Base-by-base conservation (phyloP, 192 early-diverging fungal genomes). In the Obelidium mucronatum region DNA sequence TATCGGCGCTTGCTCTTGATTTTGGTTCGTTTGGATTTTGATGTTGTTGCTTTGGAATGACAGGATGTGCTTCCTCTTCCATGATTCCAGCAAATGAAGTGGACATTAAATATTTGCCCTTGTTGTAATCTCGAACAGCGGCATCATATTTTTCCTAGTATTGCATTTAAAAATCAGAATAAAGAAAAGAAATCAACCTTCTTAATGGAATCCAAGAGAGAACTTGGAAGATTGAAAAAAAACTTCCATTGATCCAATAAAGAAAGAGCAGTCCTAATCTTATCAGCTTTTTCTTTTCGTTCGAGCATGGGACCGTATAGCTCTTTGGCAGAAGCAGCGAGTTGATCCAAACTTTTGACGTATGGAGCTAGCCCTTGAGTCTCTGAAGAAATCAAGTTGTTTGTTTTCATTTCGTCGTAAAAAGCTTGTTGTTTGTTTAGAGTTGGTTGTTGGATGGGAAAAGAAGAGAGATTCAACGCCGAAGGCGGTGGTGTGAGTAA, bases 211-310 rank as follows among this genome's bases (percentile, higher is more conserved):
- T 96, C 94, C 55, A 90, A 88, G 24, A 99, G 82, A 40, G 88
- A 94, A 53, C 90, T 92, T 5, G 97, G 96, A n/a, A 99, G 79
- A 75, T 95, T 97, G 79, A 99, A 98, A 79, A 97, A 96, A 80
- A 98, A 95, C 75, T 94, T 93, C 88, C 96, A 99, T 53, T 94
- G 89, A 75, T 96, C 94, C n/a, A 99, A 85, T n/a, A 98, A 83
- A 48, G 85, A 89, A 11, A 99, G 89, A 2, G 97, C 95, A 8
- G 89, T 90, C 8, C 94, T 89, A n/a, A 99, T 90, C 83, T 94
- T 94, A 66, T 96, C 97, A 0, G 93, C 93, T 56, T 94, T 93
- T 22, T 85, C 88, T 37, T 96, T 88, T 11, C 95, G 82, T 55
- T 95, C 91, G 8, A 99, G 79, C 24, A 99, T 87, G 1, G 96